Conservation (phyloP, 164 flowering plant genomes). For the Malania oleifera region DNA sequence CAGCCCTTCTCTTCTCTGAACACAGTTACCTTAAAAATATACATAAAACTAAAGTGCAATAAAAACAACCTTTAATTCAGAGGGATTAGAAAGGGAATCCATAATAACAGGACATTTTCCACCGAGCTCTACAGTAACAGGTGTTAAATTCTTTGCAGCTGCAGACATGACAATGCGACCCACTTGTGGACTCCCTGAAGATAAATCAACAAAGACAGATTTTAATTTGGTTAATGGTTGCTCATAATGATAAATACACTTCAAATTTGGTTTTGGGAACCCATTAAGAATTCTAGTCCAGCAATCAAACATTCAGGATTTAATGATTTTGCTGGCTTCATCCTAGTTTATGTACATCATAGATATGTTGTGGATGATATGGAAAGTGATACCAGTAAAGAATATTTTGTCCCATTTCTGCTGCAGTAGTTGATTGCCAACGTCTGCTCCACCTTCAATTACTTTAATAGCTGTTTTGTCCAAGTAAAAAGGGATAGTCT, state of each 20-base stretch:
- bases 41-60: neutral
- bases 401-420: slow-evolving; percentile 91
- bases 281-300: too few species aligned
- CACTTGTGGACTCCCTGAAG: slow-evolving; percentile 62
- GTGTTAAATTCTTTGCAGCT: slow-evolving; percentile 84
- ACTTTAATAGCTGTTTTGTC: slow-evolving; percentile 57
- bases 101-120: slow-evolving; percentile 83
- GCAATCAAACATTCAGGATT: neutral
- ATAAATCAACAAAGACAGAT: neutral
- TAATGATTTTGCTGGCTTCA: too few species aligned
- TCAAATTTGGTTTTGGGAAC: too few species aligned
- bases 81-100: slow-evolving; percentile 36
- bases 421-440: slow-evolving; percentile 41
- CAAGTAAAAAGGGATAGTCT: slow-evolving; percentile 53
- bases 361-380: neutral
- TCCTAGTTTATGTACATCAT: neutral
- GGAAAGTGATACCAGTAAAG: slow-evolving; percentile 60
- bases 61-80: slow-evolving; percentile 42
- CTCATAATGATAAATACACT: too few species aligned
- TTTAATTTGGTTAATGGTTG: neutral
- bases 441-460: slow-evolving; percentile 53
- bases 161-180: slow-evolving; percentile 77
- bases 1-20: too few species aligned
- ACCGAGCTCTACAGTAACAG: slow-evolving; percentile 85
- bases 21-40: neutral